Percentiles rank a stretch among this genome's conserved stretches.
These are phyloP conservation scores for Knoxdaviesia capensis DNA, from an alignment of 2,329 filamentous ascomycete species.

Conservation along the genomic window DNA sequence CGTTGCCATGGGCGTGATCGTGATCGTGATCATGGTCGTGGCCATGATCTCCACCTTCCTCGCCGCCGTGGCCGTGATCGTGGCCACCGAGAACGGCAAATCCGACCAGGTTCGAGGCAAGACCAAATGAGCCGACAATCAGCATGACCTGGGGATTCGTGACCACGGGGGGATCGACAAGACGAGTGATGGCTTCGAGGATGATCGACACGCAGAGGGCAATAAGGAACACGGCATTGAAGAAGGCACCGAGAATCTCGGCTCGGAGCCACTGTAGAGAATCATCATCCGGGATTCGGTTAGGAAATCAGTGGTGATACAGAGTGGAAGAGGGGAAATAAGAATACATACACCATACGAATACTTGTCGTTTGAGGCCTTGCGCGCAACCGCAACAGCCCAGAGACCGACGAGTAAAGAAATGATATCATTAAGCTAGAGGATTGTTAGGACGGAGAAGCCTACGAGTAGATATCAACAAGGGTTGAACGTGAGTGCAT, in stretches of 20 bases:
- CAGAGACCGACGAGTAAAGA: conserved; percentile 82
- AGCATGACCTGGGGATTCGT: conserved; percentile 70
- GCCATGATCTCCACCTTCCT: conserved; percentile 30
- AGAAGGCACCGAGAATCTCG: conserved; percentile 85
- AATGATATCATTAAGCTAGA: conserved; percentile 84
- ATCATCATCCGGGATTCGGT: background rate
- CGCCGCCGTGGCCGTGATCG: conserved; percentile 57
- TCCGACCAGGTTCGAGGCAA: conserved; percentile 75
- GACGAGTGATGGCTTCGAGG: conserved; percentile 79
- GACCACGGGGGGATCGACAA: conserved; percentile 80
- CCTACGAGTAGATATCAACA: background rate
- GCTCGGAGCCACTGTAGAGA: conserved; percentile 72
- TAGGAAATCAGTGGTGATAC: too few relatives aligned
- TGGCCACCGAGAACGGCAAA: conserved; percentile 87
- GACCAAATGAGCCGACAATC: conserved; percentile 69
- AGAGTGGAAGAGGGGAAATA: background rate
- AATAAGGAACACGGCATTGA: conserved; percentile 95
- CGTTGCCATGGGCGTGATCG: conserved; percentile 12
- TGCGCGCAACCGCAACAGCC: conserved; percentile 79
- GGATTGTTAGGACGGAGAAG: background rate
- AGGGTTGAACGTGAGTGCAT: conserved; percentile 10
- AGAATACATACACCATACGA: conserved; percentile 62
- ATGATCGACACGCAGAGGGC: conserved; percentile 92
- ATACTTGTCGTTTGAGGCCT: conserved; percentile 73
- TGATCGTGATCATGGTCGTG: conserved; percentile 23